Evolutionary conservation across 306 rosid genomes (phyloP).

Genomic region (Abrus precatorius): DNA sequence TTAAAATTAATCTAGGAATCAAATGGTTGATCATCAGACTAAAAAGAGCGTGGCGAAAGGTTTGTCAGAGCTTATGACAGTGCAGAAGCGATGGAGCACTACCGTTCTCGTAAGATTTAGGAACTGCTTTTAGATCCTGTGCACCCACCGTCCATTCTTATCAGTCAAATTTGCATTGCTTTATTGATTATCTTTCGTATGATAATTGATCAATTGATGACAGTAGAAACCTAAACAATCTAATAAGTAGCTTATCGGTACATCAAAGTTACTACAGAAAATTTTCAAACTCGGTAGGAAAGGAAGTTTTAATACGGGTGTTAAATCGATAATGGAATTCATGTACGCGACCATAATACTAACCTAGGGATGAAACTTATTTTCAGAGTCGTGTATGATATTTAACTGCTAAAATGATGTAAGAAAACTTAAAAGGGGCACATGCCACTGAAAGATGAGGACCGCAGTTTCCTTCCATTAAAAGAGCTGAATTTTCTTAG

Average conservation of each 20-base stretch:
- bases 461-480: neutral
- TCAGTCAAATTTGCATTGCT: constrained; percentile 30
- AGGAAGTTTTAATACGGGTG: neutral
- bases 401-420: neutral
- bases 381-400: neutral
- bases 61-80: constrained; percentile 65
- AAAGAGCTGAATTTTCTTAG: neutral
- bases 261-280: constrained; percentile 1
- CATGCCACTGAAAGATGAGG: constrained; percentile 10
- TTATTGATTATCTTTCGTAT: constrained; percentile 6
- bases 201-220: constrained; percentile 18
- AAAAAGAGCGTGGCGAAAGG: constrained; percentile 60
- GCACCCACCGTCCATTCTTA: constrained; percentile 37
- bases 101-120: constrained; percentile 69
- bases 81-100: constrained; percentile 75
- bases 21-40: constrained; percentile 61
- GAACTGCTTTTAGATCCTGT: constrained; percentile 24
- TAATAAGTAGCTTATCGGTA: neutral
- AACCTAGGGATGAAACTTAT: constrained; percentile 7
- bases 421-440: neutral
- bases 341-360: neutral
- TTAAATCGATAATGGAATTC: constrained; percentile 7
- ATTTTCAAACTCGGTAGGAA: neutral
- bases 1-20: constrained; percentile 64
- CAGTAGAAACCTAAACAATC: neutral